Evolutionary conservation across 371 early-diverging fungal genomes (phyloP).

Genomic region (Lichtheimia hyalospora): DNA sequence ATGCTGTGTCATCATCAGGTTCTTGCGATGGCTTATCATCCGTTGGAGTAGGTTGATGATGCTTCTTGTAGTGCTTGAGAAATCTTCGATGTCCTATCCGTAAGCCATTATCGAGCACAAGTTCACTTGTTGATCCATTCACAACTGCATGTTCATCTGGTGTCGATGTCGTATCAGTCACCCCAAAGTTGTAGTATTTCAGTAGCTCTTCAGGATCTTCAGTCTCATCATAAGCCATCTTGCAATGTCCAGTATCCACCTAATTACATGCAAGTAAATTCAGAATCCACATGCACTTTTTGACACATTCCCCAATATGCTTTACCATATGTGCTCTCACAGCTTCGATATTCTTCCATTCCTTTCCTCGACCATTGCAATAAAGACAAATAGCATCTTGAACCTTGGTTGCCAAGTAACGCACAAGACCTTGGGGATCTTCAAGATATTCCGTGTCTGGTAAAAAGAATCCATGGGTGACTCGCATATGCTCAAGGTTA

Average conservation of each 20-base stretch:
- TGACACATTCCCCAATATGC: not conserved
- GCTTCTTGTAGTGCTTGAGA: constrained; percentile 81
- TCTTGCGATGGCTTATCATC: not conserved
- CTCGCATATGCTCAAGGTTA: constrained; percentile 91
- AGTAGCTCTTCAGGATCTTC: constrained; percentile 84
- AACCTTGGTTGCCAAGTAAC: constrained; percentile 91
- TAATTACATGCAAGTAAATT: constrained; percentile 14
- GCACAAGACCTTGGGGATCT: constrained; percentile 84
- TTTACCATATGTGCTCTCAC: constrained; percentile 92
- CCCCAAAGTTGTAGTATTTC: constrained; percentile 87
- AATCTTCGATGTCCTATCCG: constrained; percentile 84
- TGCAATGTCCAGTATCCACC: constrained; percentile 92
- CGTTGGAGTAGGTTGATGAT: constrained; percentile 8
- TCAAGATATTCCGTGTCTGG: constrained; percentile 93
- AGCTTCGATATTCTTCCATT: constrained; percentile 81
- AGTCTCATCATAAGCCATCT: constrained; percentile 90
- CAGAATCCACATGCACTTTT: not conserved
- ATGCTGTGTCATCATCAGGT: constrained; percentile 1
- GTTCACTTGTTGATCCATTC: constrained; percentile 49
- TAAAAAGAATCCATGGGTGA: constrained; percentile 90
- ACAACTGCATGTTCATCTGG: constrained; percentile 2
- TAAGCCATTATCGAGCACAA: constrained; percentile 79
- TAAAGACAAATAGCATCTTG: constrained; percentile 89
- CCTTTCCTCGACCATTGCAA: constrained; percentile 91
- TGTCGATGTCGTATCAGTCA: constrained; percentile 34